phyloP scores from a whole-genome alignment of 2,329 filamentous ascomycete genomes.

The Phoma sp. region DNA sequence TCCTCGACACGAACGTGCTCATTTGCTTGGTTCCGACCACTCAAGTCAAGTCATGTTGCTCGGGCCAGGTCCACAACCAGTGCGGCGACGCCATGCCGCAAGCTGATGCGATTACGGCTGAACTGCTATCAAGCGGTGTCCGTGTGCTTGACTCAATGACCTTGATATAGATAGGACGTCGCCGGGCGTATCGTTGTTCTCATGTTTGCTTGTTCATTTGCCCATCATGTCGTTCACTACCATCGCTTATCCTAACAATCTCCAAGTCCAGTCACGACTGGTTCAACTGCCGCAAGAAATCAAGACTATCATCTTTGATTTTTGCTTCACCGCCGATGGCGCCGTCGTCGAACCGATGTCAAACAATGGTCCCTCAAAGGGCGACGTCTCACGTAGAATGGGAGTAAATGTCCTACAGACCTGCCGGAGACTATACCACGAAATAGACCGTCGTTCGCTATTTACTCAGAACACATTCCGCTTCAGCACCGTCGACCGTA shows the following conservation, averaged over 20 bases:
- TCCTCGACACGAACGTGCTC: neutral
- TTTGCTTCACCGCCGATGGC: conserved; percentile 32
- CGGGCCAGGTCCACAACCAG: neutral
- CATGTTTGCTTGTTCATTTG: neutral
- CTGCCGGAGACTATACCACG: conserved; percentile 44
- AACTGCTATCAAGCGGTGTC: conserved; percentile 3
- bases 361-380: neutral
- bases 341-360: conserved; percentile 35
- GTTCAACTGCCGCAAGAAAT: conserved; percentile 43
- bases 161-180: conserved; percentile 7
- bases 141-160: conserved; percentile 11
- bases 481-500: conserved; percentile 43
- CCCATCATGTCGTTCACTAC: conserved; percentile 14
- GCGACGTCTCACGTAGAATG: conserved; percentile 10
- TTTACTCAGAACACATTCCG: conserved; percentile 45
- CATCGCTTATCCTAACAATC: conserved; percentile 24
- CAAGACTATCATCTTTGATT: conserved; percentile 41
- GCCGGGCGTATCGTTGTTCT: neutral
- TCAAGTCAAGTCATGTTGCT: conserved; percentile 1
- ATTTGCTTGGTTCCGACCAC: conserved; percentile 2
- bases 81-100: conserved; percentile 11
- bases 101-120: conserved; percentile 7
- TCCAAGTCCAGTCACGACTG: conserved; percentile 41
- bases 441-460: conserved; percentile 38
- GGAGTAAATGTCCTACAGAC: conserved; percentile 43